Evolutionary conservation across 306 rosid species (phyloP).

Genomic region (Coriaria nepalensis): DNA sequence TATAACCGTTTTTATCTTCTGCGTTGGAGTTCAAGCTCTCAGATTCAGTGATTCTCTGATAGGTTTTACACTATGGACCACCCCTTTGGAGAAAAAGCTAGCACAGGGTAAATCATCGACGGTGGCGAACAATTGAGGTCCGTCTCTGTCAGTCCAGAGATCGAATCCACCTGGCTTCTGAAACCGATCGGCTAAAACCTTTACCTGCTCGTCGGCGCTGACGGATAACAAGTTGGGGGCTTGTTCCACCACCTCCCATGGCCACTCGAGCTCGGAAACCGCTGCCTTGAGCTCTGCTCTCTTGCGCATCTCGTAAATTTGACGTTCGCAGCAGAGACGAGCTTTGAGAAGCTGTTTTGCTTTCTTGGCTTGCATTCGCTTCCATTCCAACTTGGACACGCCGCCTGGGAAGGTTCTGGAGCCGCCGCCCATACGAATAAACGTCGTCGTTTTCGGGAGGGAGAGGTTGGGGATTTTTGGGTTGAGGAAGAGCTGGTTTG

Average conservation of each 20-base stretch:
- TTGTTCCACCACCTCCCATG: slow-evolving; percentile 77
- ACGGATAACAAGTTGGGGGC: slow-evolving; percentile 65
- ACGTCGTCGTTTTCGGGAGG: slow-evolving; percentile 16
- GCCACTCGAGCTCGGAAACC: slow-evolving; percentile 77
- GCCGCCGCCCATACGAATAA: slow-evolving; percentile 97
- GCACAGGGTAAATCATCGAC: slow-evolving; percentile 78
- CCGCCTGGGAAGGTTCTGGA: slow-evolving; percentile 90
- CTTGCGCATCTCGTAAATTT: slow-evolving; percentile 94
- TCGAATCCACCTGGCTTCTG: slow-evolving; percentile 89
- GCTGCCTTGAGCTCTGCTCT: slow-evolving; percentile 85
- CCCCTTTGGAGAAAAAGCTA: slow-evolving; percentile 88
- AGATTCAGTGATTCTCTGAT: slow-evolving; percentile 29
- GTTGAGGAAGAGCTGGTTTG: slow-evolving; percentile 24
- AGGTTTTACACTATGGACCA: slow-evolving; percentile 79
- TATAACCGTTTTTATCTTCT: slow-evolving; percentile 8
- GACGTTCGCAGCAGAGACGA: slow-evolving; percentile 65
- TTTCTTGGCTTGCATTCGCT: slow-evolving; percentile 85
- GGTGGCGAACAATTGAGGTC: slow-evolving; percentile 63
- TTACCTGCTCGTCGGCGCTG: slow-evolving; percentile 71
- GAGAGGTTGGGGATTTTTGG: slow-evolving; percentile 15
- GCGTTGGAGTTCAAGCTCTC: slow-evolving; percentile 13
- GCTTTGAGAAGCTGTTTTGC: slow-evolving; percentile 83
- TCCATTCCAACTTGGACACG: slow-evolving; percentile 97
- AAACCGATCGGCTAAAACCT: slow-evolving; percentile 85
- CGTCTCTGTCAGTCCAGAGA: slow-evolving; percentile 71